Base-by-base conservation (phyloP, 306 rosid species). In the Quercus glauca region DNA sequence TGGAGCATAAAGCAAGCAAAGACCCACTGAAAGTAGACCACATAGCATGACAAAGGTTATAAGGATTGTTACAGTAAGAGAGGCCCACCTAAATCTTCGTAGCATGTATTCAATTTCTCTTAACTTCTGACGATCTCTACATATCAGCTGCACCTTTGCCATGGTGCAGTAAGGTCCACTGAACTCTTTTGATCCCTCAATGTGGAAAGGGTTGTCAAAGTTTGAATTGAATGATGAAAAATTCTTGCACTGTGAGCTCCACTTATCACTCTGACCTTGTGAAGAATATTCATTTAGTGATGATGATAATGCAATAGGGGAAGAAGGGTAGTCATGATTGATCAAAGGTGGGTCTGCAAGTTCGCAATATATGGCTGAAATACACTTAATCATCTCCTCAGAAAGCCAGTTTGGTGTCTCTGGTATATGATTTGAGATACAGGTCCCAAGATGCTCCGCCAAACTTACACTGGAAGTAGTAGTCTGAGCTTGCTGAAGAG, bases 381-480 rank as follows among this genome's bases (percentile, higher is more conserved):
- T 91, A 81, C 97, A 84, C 86, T 88, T 91, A 55, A 92, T 81
- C 92, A 95, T 91, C 86, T 91, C 96, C 88, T 92, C 99, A 6
- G 97, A 92, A 71, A 95, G 87, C 90, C 90, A 82, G 87, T 91
- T 90, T 63, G 96, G 92, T 19, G 97, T 87, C 80, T 92, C 91
- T 23, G 83, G 88, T 80, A 77, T 82, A 61, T 81, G 69, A 57
- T 85, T 87, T 53, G 82, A 78, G 75, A 77, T 81, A 85, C 76
- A 78, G 76, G 76, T 75, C 56, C 82, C 92, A 28, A 87, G 81
- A 71, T 88, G 92, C 80, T 91, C 97, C 2, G 86, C 86, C 20
- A 89, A 83, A 83, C 84, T 87, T 83, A 86, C 73, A 82, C 73
- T 86, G 43, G 87, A 73, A 82, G 86, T 82, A 69, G 86, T 84